Evolutionary conservation across 2,329 filamentous ascomycete genomes (phyloP).

Genomic region (Verruconis gallopava): DNA sequence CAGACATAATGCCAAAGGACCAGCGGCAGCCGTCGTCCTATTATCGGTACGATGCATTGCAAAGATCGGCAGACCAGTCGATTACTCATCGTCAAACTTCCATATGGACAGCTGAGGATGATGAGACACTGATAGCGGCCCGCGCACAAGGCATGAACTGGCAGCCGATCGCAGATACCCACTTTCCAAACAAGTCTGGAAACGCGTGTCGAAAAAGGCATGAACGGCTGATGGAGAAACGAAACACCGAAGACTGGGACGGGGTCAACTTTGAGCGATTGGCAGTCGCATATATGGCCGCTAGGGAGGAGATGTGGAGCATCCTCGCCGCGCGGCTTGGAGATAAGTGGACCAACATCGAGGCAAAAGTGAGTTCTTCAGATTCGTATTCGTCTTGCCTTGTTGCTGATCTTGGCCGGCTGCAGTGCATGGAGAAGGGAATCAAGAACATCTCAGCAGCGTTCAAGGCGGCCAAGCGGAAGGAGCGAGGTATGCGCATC

Average conservation of each 20-base stretch:
- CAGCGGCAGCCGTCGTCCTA: background rate
- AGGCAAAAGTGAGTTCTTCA: conserved; percentile 56
- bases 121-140: conserved; percentile 58
- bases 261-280: conserved; percentile 59
- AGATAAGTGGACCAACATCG: conserved; percentile 53
- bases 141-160: conserved; percentile 69
- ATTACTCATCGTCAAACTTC: conserved; percentile 24
- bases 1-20: background rate
- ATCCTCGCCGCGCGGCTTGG: conserved; percentile 50
- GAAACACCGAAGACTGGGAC: conserved; percentile 66
- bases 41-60: background rate
- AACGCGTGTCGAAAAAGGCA: conserved; percentile 86
- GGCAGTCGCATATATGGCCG: conserved; percentile 64
- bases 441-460: conserved; percentile 67
- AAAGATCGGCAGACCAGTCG: conserved; percentile 1
- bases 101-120: conserved; percentile 60
- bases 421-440: conserved; percentile 72
- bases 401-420: conserved; percentile 8
- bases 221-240: conserved; percentile 66
- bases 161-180: conserved; percentile 61
- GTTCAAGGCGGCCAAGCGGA: conserved; percentile 51
- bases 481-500: conserved; percentile 40
- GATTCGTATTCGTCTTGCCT: background rate
- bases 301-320: conserved; percentile 72
- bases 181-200: conserved; percentile 63